Conservation (phyloP, 768 basidiomycete species). For the Kwoniella dendrophila region DNA sequence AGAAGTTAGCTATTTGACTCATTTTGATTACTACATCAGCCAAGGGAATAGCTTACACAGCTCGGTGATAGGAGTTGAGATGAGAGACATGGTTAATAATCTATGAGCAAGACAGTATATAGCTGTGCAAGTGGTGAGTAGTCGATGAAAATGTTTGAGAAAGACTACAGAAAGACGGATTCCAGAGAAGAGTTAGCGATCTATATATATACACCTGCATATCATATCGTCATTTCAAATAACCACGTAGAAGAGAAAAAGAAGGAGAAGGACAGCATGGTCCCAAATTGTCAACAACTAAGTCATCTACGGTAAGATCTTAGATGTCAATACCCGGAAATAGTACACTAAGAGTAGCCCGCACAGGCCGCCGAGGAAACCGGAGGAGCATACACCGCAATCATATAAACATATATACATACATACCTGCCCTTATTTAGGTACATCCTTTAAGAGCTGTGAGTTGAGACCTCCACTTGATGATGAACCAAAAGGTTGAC, state of each 20-base stretch:
- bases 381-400: neutral
- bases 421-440: too few relatives aligned
- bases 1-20: neutral
- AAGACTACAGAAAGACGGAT: neutral
- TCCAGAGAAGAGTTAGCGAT: neutral
- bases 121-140: neutral
- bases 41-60: constrained; percentile 58
- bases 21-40: neutral
- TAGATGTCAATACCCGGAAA: constrained; percentile 7
- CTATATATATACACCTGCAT: neutral
- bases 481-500: too few relatives aligned
- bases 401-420: too few relatives aligned
- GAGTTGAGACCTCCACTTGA: too few relatives aligned
- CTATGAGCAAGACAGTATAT: neutral
- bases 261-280: too few relatives aligned
- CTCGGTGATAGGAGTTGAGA: constrained; percentile 83
- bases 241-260: too few relatives aligned
- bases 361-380: neutral
- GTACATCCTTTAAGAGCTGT: too few relatives aligned
- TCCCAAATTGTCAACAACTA: too few relatives aligned
- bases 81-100: constrained; percentile 34
- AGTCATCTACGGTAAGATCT: too few relatives aligned
- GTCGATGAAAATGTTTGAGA: neutral
- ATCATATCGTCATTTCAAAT: too few relatives aligned
- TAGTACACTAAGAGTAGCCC: neutral